Base-by-base conservation (phyloP, 768 basidiomycete species). In the Astraeus odoratus region DNA sequence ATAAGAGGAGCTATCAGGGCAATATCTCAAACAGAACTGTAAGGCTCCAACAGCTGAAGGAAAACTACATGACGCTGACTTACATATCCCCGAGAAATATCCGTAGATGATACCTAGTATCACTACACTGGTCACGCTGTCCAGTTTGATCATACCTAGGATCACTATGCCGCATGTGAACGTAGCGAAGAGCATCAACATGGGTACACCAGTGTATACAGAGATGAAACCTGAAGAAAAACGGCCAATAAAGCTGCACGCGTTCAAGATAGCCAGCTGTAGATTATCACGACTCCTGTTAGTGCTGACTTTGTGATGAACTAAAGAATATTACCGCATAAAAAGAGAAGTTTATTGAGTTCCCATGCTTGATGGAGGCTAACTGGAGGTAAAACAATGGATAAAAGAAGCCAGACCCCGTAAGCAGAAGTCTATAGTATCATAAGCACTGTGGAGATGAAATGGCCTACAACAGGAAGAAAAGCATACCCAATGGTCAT, bases 381-480 rank as follows among this genome's bases (percentile, higher is more conserved):
- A 80, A 57, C 50, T 82, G 80, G 6, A 81, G 51, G 54, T 75
- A 81, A 58, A 77, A 80, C 15, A 77, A 63, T 0, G 78, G 77
- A 37, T 68, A 76, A 47, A 67, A 77, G 25, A 76, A 53, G 2
- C 71, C 73, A 1, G 57, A 50, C 5, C 68, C 54, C 13, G 67
- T 63, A 33, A 64, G 42, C 0, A 57, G 2, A 15, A 47, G 29
- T 51, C 60, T 61, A 23, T 12, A 13, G 1, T 13, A 18, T 34
- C 1, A 30, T 24, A 8, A 26, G 6, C 1, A 23, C 40, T 26
- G 8, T 2, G 25, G 1, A n/a, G 26, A 33, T 43, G 37, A 1
- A n/a, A 20, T 1, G 42, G 1, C 1, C 20, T 9, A 4, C 8
- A 23, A 15, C 22, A 16, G 4, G 12, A 16, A 42, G 3, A 46